Conservation (phyloP, 345 rosid genomes). For the Nasturtium officinale region DNA sequence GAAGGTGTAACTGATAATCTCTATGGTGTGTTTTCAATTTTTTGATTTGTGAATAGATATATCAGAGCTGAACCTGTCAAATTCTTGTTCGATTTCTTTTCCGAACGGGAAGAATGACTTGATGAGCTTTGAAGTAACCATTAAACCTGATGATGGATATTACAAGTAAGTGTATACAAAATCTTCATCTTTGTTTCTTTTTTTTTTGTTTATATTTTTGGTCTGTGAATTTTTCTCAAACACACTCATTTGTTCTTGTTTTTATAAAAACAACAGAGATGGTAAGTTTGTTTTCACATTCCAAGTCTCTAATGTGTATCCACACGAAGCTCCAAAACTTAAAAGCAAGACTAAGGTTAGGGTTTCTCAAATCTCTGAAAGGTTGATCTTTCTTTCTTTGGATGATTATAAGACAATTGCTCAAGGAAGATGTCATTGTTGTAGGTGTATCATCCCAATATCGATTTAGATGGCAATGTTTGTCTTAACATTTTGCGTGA, state of each 20-base stretch:
- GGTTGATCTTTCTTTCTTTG: not conserved
- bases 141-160: slow-evolving; percentile 77
- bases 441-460: slow-evolving; percentile 93
- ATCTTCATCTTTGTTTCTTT: not conserved
- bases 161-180: slow-evolving; percentile 54
- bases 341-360: slow-evolving; percentile 90
- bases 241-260: not conserved
- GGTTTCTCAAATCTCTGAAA: not conserved
- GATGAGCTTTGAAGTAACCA: slow-evolving; percentile 75
- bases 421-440: not conserved
- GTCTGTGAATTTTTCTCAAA: not conserved
- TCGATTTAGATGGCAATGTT: slow-evolving; percentile 94
- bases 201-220: not conserved
- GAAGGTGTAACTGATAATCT: not conserved
- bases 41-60: slow-evolving; percentile 53
- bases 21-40: not conserved
- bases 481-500: slow-evolving; percentile 92
- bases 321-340: slow-evolving; percentile 88
- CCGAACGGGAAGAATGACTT: slow-evolving; percentile 73
- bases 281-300: slow-evolving; percentile 80
- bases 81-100: slow-evolving; percentile 58
- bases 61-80: slow-evolving; percentile 70
- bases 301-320: slow-evolving; percentile 74
- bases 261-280: slow-evolving; percentile 44
- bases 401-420: not conserved